phyloP scores from a whole-genome alignment of 2,329 filamentous ascomycete species.

The Fonsecaea pugnacius region DNA sequence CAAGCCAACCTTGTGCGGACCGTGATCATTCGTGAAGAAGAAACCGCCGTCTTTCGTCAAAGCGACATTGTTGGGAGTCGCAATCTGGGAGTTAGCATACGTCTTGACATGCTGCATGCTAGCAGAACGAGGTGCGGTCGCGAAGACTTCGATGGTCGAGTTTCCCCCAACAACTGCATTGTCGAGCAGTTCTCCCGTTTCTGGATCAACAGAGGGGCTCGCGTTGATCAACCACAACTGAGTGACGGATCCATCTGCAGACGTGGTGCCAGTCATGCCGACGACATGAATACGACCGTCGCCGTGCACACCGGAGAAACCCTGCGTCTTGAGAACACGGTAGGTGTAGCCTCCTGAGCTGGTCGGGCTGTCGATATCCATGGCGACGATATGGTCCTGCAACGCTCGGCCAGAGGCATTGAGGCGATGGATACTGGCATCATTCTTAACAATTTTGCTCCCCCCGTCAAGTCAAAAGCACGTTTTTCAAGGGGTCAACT shows the following conservation, averaged over 20 bases:
- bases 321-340: constrained; percentile 34
- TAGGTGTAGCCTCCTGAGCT: constrained; percentile 25
- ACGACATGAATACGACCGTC: constrained; percentile 44
- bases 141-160: constrained; percentile 46
- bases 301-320: constrained; percentile 37
- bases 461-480: neutral
- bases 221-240: constrained; percentile 43
- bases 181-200: constrained; percentile 41
- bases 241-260: constrained; percentile 13
- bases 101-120: constrained; percentile 43
- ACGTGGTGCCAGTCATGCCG: constrained; percentile 38
- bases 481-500: neutral
- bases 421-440: constrained; percentile 29
- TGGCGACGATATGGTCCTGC: constrained; percentile 39
- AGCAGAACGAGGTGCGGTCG: constrained; percentile 36
- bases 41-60: constrained; percentile 43
- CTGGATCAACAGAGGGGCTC: constrained; percentile 41
- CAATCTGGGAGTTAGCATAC: constrained; percentile 40
- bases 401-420: constrained; percentile 37
- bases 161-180: constrained; percentile 42
- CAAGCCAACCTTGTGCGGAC: constrained; percentile 38
- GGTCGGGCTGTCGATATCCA: constrained; percentile 39
- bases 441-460: neutral
- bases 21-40: constrained; percentile 47
- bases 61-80: constrained; percentile 46